Conservation (phyloP, 2,329 filamentous ascomycete genomes). For the Sporothrix protearum region DNA sequence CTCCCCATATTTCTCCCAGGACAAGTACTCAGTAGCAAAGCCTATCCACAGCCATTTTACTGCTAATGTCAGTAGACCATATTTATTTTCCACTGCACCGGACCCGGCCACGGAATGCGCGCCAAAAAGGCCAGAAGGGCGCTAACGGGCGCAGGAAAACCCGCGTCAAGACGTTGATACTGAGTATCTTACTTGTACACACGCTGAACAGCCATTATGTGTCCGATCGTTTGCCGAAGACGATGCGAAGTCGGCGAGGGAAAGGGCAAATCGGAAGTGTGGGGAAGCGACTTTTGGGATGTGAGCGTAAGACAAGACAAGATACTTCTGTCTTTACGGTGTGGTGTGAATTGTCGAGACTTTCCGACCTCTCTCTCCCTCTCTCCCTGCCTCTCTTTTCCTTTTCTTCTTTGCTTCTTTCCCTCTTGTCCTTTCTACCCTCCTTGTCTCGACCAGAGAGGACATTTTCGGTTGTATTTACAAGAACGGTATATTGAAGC, state of each 20-base stretch:
- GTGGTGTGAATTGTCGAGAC: too few species aligned
- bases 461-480: too few species aligned
- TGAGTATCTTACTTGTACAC: too few species aligned
- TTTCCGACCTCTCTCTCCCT: too few species aligned
- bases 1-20: background rate
- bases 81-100: background rate
- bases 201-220: background rate
- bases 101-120: background rate
- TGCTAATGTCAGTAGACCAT: background rate
- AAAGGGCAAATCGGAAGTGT: background rate
- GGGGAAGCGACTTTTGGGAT: background rate
- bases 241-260: constrained; percentile 17
- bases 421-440: too few species aligned
- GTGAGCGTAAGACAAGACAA: background rate
- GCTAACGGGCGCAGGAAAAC: constrained; percentile 10
- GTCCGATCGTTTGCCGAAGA: constrained; percentile 20
- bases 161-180: background rate
- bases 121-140: background rate
- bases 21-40: background rate
- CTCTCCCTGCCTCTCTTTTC: too few species aligned
- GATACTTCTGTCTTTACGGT: background rate
- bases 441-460: too few species aligned
- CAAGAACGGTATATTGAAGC: too few species aligned
- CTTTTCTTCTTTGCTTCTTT: too few species aligned
- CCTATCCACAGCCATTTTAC: background rate